Base-by-base conservation (phyloP, 305 asterid species). In the Salvia sclarea region DNA sequence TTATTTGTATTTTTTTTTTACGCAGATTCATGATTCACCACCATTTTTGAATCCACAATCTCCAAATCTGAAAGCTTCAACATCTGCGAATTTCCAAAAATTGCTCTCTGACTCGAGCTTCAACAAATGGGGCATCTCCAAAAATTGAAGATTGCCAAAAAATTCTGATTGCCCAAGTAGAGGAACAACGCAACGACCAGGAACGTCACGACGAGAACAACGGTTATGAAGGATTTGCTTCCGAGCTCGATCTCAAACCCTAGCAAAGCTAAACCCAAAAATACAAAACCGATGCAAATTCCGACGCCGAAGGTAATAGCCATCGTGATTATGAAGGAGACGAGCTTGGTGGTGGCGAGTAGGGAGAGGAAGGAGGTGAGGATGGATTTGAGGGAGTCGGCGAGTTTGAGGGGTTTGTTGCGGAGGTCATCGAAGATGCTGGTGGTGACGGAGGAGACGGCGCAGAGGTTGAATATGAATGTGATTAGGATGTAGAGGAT, bases 381-480 rank as follows among this genome's bases (percentile, higher is more conserved):
- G 7, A 79, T 50, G 3, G 92, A 85, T 66, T 82, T 80, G 28
- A 90, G 48, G 6, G 98, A 76, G 35, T 85, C 62, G 2, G 74
- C 4, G 6, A 86, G 58, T 21, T 73, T 77, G 9, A 87, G 78
- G 52, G 95, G 96, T 40, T 83, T 76, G 11, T 81, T 78, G 55
- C 82, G 78, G 72, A 86, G 84, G 0, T 88, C 97, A 25, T 79
- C 80, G 77, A 83, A 80, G 52, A 93, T 77, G 81, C 86, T 79
- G 0, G 92, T 78, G 3, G 89, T 77, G 81, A 88, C 78, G 0
- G 92, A 79, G 3, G 89, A 69, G 8, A 72, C 54, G 49, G 86
- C 83, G 43, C 74, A 82, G 10, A 81, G 45, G 73, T 75, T 61
- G 10, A 80, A 50, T 8, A 79, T 10, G 33, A 71, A 5, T 80